Evolutionary conservation across 495 filamentous ascomycete genomes (phyloP).

Genomic region (Penicillium subrubescens): DNA sequence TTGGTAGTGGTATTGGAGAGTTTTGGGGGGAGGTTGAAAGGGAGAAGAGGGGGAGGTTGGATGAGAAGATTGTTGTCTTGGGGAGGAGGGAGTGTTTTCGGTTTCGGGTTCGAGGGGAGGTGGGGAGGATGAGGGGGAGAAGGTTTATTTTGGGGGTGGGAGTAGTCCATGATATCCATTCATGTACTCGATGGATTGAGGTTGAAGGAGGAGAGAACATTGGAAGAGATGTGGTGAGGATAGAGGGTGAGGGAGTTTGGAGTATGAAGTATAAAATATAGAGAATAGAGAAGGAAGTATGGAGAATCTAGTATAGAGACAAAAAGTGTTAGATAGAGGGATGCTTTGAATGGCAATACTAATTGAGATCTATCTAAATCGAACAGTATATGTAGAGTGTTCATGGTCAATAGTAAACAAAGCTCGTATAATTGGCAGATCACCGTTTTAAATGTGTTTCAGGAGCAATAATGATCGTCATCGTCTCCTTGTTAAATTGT

Average conservation of each 20-base stretch:
- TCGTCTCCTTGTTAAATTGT: background rate
- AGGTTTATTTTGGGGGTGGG: constrained; percentile 5
- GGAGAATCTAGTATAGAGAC: background rate
- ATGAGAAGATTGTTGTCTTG: constrained; percentile 60
- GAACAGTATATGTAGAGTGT: too few species aligned
- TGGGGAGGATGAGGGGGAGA: background rate
- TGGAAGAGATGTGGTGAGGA: background rate
- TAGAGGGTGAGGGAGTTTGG: background rate
- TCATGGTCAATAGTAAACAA: background rate
- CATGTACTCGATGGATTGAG: background rate
- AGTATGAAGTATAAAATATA: constrained; percentile 1
- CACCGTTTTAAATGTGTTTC: background rate
- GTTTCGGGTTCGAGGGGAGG: constrained; percentile 47
- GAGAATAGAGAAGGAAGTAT: background rate
- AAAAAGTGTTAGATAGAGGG: too few species aligned
- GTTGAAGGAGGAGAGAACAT: too few species aligned
- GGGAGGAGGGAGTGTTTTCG: constrained; percentile 61
- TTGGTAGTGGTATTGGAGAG: constrained; percentile 59
- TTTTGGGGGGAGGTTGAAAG: constrained; percentile 58
- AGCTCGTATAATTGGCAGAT: too few species aligned
- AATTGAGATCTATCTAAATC: background rate
- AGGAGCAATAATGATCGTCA: background rate
- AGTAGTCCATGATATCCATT: background rate
- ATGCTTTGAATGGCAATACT: background rate
- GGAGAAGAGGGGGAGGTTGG: constrained; percentile 53